Evolutionary conservation across 2,329 filamentous ascomycete species (phyloP).

Genomic region (Diaporthe sp.): DNA sequence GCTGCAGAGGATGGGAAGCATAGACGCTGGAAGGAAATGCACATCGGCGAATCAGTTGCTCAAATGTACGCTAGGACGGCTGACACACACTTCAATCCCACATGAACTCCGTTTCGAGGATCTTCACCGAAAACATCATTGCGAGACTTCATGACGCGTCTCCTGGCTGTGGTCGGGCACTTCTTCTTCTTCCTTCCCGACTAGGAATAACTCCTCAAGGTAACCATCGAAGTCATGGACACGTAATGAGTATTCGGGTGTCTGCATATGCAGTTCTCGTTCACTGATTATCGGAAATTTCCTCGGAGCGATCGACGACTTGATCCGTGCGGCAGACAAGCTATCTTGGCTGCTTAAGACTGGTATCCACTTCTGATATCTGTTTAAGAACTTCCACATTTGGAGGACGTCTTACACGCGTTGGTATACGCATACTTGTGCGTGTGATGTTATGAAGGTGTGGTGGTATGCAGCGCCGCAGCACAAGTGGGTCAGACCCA

Average conservation of each 20-base stretch:
- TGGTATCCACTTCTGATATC: not conserved
- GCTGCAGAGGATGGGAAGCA: not conserved
- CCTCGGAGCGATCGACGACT: not conserved
- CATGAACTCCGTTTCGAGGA: not conserved
- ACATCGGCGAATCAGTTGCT: not conserved
- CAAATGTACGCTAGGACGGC: slow-evolving; percentile 1
- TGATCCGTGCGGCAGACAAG: not conserved
- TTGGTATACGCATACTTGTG: slow-evolving; percentile 5
- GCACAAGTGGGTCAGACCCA: not conserved
- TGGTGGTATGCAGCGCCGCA: slow-evolving; percentile 9
- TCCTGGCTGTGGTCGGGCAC: not conserved
- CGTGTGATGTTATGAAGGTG: not conserved
- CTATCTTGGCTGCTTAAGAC: not conserved
- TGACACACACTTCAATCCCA: not conserved
- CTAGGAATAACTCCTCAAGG: not conserved
- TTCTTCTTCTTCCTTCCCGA: not conserved
- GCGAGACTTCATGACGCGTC: not conserved
- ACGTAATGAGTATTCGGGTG: not conserved
- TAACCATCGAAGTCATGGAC: not conserved
- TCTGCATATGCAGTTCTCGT: slow-evolving; percentile 1
- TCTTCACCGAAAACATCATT: not conserved
- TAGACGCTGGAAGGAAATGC: not conserved
- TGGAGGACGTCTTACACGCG: not conserved
- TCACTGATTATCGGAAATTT: not conserved
- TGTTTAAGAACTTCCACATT: not conserved